A percentile compares a stretch with the other conserved stretches of the same genome.
These are phyloP conservation scores for Hyphopichia wangnamkhiaoensis DNA, from an alignment of 1,139 yeast species.

Conservation along the genomic window DNA sequence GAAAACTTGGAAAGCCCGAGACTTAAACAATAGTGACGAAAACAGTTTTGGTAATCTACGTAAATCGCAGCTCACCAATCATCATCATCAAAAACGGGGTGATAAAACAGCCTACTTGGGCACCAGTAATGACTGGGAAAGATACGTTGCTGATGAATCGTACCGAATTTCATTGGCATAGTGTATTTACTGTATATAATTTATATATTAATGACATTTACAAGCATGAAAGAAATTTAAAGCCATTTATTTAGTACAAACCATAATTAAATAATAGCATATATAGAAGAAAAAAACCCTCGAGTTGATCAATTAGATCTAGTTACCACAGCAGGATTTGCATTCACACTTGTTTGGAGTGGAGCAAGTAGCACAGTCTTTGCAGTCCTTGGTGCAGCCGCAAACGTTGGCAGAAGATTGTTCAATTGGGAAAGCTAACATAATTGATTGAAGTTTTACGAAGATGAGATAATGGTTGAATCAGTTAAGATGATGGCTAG, in stretches of 20 bases:
- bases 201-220: too few species aligned
- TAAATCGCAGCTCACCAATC: conserved; percentile 2
- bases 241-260: too few species aligned
- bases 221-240: too few species aligned
- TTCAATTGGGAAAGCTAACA: neutral
- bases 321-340: conserved; percentile 1
- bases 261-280: too few species aligned
- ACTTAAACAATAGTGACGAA: conserved; percentile 23
- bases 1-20: conserved; percentile 30
- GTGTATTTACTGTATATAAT: neutral
- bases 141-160: conserved; percentile 26
- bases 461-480: neutral
- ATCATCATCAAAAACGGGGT: neutral
- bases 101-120: conserved; percentile 13
- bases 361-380: neutral
- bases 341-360: conserved; percentile 3
- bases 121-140: conserved; percentile 32
- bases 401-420: neutral
- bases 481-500: too few species aligned
- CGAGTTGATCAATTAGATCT: neutral
- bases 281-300: too few species aligned
- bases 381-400: conserved; percentile 4
- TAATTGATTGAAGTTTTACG: neutral
- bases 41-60: conserved; percentile 17
- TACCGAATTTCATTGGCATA: conserved; percentile 27